Evolutionary conservation across 2,329 filamentous ascomycete species (phyloP), one percentile per base, ranked within the genome.

Genomic region (Fusarium sp.): DNA sequence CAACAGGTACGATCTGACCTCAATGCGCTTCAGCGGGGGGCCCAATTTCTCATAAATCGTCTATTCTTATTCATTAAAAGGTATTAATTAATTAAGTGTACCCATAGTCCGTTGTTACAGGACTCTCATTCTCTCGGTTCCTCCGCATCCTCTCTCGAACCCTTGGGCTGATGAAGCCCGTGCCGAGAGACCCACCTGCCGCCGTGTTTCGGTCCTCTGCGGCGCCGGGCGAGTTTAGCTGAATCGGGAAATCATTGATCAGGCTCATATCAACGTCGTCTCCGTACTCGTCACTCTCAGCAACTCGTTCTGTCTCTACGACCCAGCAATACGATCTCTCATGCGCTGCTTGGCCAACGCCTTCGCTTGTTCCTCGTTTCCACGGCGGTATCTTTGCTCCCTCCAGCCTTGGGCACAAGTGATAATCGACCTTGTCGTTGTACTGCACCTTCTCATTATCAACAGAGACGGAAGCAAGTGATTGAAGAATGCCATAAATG

Each of bases 401-500:
- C 68, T 83, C 83, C 7, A 91, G 83, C 2, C 85, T 84, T 3
- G 88, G 87, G 20, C 85, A 87, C 13, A 91, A 82, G 75, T 91
- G 88, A 76, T 91, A 91, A 24, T 84, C 72, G 5, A 91, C 89
- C 13, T 82, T 83, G 11, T 88, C 85, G 8, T 82, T 84, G 79
- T 88, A 88, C 18, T 85, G 84, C 14, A 90, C 82, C 44, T 85
- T 84, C 17, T 87, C 88, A 2, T 86, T 84, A 66, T 91, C 90
- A 4, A 90, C 89, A 0, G 88, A 87, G 12, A 92, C 83, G 30
- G 87, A 87, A 5, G 89, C 89, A 5, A 91, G 84, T 1, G 87
- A 88, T 79, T 92, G 90, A 22, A 91, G 80, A 17, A 91, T 81
- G 7, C 87, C 88, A 75, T 91, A 91, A 28, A 91, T 85, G 8